A percentile compares a stretch with the other conserved stretches of the same genome.
Evolutionary conservation across 1,139 yeast species (phyloP).

Genomic region (Blastobotrys persicus): DNA sequence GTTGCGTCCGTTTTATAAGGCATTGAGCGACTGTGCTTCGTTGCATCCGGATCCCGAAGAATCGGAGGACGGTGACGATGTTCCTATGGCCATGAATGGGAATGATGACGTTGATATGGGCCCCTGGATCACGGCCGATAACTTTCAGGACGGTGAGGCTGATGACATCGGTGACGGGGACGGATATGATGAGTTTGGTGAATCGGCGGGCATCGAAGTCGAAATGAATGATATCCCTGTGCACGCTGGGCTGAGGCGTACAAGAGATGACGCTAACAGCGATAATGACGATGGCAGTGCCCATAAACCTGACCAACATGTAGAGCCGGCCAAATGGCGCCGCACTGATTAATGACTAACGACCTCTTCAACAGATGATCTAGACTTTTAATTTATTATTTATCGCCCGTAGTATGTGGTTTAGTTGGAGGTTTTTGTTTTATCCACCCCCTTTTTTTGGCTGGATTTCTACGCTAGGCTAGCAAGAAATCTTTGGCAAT

Average conservation of each 20-base stretch:
- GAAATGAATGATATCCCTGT: slow-evolving; percentile 19
- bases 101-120: slow-evolving; percentile 12
- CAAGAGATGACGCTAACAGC: slow-evolving; percentile 17
- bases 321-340: slow-evolving; percentile 22
- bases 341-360: slow-evolving; percentile 15
- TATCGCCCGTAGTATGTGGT: too few species aligned
- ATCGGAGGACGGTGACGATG: slow-evolving; percentile 33
- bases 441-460: too few species aligned
- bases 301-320: background rate
- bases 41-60: slow-evolving; percentile 32
- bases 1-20: slow-evolving; percentile 31
- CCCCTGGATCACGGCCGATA: slow-evolving; percentile 20
- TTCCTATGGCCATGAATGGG: slow-evolving; percentile 26
- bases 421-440: too few species aligned
- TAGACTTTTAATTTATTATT: too few species aligned
- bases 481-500: too few species aligned
- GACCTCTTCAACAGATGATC: background rate
- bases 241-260: slow-evolving; percentile 20
- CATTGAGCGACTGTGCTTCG: slow-evolving; percentile 62
- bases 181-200: slow-evolving; percentile 18
- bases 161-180: slow-evolving; percentile 35
- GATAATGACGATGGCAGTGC: slow-evolving; percentile 11
- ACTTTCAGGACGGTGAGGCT: slow-evolving; percentile 25
- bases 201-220: slow-evolving; percentile 26
- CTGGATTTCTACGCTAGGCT: too few species aligned